Evolutionary conservation across 108 stramenopile genomes (phyloP), one percentile per base, ranked within the genome.

Genomic region (Nannochloropsis salina): DNA sequence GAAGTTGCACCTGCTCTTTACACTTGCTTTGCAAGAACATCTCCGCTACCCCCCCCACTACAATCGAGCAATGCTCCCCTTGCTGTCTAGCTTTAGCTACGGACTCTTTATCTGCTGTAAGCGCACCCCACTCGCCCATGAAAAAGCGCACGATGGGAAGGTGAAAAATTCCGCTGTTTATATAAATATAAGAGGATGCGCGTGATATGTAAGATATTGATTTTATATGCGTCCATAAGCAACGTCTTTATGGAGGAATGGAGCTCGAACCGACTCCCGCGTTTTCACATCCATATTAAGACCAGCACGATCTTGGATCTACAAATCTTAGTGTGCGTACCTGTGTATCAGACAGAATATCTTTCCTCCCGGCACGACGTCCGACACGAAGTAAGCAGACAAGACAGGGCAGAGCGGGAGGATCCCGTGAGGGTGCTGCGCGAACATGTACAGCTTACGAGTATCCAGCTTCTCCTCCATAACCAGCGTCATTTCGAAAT

Each of bases 1-100:
- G 15, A n/a, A 74, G 61, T 74, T 74, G 61, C 61, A 74, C 20
- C n/a, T 74, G 61, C n/a, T 74, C 61, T 15, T 15, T 74, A 15
- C n/a, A 15, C n/a, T n/a, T 8, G 61, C n/a, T 74, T 74, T 74
- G 61, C 4, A 74, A n/a, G 61, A 74, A 74, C 15, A 74, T 74
- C 2, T 74, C 61, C 8, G 61, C 61, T 15, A 74, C 61, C 61
- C 61, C 61, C 3, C 61, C 61, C 20, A 74, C 61, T 15, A 74
- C 61, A n/a, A 74, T 74, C 20, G 61, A 74, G 61, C 61, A 74
- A 74, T 74, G 61, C 61, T 74, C 20, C n/a, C 61, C 61, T 74
- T 74, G 2, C n/a, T 74, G 61, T n/a, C n/a, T 74, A n/a, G 61
- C 61, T 74, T 74, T n/a, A n/a, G 61, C 61, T 15, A 74, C 61